These are phyloP conservation scores for Nymphaea thermarum DNA, from an alignment of 164 flowering plant genomes.

Conservation along the genomic window DNA sequence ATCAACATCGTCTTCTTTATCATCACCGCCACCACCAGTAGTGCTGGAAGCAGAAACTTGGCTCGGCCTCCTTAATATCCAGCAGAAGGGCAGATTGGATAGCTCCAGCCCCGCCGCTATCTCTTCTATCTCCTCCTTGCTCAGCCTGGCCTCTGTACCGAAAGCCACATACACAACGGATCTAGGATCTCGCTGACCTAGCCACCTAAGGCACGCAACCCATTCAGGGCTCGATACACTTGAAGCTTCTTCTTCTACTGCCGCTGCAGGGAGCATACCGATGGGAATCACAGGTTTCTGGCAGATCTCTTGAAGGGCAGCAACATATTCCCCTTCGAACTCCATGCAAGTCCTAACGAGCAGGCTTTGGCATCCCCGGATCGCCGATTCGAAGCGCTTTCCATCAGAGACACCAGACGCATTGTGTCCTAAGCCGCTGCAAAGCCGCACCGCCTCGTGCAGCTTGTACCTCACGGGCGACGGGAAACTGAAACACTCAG, in stretches of 20 bases:
- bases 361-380: constrained; percentile 10
- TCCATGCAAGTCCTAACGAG: constrained; percentile 21
- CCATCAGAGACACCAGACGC: constrained; percentile 10
- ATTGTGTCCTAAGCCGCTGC: constrained; percentile 1
- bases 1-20: constrained; percentile 3
- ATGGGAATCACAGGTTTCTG: constrained; percentile 23
- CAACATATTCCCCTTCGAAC: constrained; percentile 21
- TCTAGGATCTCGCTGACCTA: constrained; percentile 17
- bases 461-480: constrained; percentile 13
- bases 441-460: not conserved
- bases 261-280: constrained; percentile 28
- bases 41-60: too few species aligned
- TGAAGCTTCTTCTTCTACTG: not conserved
- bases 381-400: constrained; percentile 3
- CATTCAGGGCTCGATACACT: constrained; percentile 9
- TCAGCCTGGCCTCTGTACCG: constrained; percentile 39
- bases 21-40: not conserved
- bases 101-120: constrained; percentile 48
- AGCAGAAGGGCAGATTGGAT: constrained; percentile 42
- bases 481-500: constrained; percentile 20
- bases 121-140: constrained; percentile 18
- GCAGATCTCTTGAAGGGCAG: constrained; percentile 6
- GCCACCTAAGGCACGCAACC: constrained; percentile 24
- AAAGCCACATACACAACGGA: constrained; percentile 43
- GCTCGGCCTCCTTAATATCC: constrained; percentile 25